Conservation (phyloP, 768 basidiomycete genomes). For the Agaricus blazei region DNA sequence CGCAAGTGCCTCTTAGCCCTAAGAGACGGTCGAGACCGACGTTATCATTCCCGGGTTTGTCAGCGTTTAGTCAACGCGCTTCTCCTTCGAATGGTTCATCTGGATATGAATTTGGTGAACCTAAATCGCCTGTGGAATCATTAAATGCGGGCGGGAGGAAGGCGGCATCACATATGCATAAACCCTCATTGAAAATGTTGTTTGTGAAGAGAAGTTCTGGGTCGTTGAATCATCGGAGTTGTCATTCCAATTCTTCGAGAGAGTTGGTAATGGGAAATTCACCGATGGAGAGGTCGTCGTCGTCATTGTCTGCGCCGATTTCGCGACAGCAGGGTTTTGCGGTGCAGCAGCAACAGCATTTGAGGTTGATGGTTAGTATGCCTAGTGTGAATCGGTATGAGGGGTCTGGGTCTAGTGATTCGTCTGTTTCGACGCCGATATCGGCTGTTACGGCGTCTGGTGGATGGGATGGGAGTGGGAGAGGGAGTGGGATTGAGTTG, state of each 20-base stretch:
- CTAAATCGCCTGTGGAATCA: conserved; percentile 14
- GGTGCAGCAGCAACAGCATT: no score
- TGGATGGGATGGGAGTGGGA: conserved; percentile 6
- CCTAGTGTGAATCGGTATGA: conserved; percentile 15
- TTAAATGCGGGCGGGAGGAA: conserved; percentile 17
- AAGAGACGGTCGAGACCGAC: conserved; percentile 36
- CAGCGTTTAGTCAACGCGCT: conserved; percentile 12
- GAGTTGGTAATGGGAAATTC: not conserved
- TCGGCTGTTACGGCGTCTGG: conserved; percentile 60
- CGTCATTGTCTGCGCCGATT: not conserved
- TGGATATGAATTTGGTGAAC: not conserved
- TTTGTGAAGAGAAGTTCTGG: conserved; percentile 42
- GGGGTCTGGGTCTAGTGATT: conserved; percentile 35
- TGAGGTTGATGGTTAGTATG: conserved; percentile 4
- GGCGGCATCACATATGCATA: conserved; percentile 43
- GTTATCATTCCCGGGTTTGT: conserved; percentile 33
- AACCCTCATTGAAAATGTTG: conserved; percentile 64
- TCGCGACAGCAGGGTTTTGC: no score
- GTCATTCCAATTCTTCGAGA: no score
- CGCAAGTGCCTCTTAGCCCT: conserved; percentile 11
- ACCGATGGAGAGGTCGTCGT: not conserved
- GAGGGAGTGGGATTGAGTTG: conserved; percentile 28
- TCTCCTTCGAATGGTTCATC: conserved; percentile 7
- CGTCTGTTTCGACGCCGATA: conserved; percentile 43
- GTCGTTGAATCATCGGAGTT: conserved; percentile 23